Conservation (phyloP, 1,139 yeast genomes). For the Scheffersomyces lignicola region DNA sequence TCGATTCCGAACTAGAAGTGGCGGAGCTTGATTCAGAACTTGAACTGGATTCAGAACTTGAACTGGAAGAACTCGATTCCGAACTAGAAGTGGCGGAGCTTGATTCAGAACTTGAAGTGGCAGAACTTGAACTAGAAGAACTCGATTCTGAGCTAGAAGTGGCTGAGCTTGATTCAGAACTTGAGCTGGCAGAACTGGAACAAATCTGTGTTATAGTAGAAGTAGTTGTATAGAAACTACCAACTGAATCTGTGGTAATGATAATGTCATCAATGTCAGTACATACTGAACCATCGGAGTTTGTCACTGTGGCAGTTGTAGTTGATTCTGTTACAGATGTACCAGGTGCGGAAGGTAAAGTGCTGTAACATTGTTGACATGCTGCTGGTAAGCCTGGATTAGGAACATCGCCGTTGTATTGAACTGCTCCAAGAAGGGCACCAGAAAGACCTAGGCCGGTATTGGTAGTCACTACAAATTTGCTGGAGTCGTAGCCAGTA, state of each 20-base stretch:
- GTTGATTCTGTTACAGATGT: constrained; percentile 10
- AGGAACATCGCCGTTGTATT: constrained; percentile 21
- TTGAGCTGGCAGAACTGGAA: background rate
- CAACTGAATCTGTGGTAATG: constrained; percentile 9
- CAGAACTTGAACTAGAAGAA: too few relatives aligned
- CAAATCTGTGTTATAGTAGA: constrained; percentile 1
- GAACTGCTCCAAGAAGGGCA: constrained; percentile 13
- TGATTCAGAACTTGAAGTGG: background rate
- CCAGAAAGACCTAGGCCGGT: constrained; percentile 16
- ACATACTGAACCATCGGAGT: constrained; percentile 13
- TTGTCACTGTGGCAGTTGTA: constrained; percentile 16
- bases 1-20: background rate
- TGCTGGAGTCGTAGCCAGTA: constrained; percentile 14
- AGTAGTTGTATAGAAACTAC: constrained; percentile 6
- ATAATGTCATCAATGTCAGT: constrained; percentile 14
- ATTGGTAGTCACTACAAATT: constrained; percentile 8
- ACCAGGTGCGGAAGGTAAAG: constrained; percentile 7
- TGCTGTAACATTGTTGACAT: constrained; percentile 6
- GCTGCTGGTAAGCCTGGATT: constrained; percentile 8
- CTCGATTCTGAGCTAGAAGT: background rate
- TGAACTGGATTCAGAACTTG: too few relatives aligned
- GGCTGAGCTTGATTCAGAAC: too few relatives aligned
- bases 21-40: background rate
- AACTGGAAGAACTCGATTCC: background rate
- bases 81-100: too few relatives aligned